Evolutionary conservation across 169 alveolate species (phyloP), one percentile per base, ranked within the genome.

Genomic region (Eimeria maxima): DNA sequence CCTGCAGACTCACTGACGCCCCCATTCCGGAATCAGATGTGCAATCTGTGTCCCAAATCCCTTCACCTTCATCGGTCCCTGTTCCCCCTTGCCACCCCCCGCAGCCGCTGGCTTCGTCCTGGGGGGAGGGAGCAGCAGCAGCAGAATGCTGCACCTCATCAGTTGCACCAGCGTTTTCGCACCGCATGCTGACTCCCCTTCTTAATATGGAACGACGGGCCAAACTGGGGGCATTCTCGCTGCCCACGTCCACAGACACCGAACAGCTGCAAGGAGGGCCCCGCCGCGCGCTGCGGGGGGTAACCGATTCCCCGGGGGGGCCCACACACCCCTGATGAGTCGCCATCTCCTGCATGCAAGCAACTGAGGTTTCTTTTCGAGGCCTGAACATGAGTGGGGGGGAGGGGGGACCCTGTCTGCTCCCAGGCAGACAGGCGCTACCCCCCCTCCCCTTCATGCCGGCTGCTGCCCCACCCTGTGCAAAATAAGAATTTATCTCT

Each of bases 361-460:
- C 74, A 24, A 44, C 42, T 65, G 74, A n/a, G 42, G 38, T 7
- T 38, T n/a, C 74, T 13, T n/a, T 20, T 65, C 74, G 42, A n/a
- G 74, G 74, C 14, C 74, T 65, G 74, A 65, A n/a, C n/a, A 13
- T 3, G 16, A 65, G 38, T 24, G 74, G 0, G 74, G 74, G 74
- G 38, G 74, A 65, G 74, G 74, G 38, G 74, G 74, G 74, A 38
- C 74, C 38, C 38, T 65, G 74, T 65, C 74, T 5, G 74, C 74
- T 65, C 16, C 74, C 74, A 24, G 74, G 74, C 33, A 38, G 74
- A 65, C 14, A 65, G 74, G 42, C 74, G 8, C 42, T 65, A 38
- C 74, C 74, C 74, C 74, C 74, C 74, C 74, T 65, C 14, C 74
- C 74, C 74, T 65, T 65, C 74, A 65, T 65, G 74, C 74, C 74